Conservation (phyloP, 305 asterid genomes). For the Ajuga reptans region DNA sequence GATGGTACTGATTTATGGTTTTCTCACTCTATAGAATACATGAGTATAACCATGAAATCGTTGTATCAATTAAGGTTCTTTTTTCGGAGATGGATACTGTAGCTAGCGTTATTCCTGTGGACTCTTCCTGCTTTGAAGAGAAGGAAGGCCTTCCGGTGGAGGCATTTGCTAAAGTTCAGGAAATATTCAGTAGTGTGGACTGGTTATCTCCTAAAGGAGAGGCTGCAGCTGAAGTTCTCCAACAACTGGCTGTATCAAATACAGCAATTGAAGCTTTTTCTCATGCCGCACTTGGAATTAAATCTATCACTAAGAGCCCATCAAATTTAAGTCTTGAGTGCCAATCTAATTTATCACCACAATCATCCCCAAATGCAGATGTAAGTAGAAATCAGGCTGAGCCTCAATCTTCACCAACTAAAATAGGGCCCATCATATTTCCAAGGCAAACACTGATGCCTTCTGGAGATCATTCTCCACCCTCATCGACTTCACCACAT, state of each 20-base stretch:
- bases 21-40: constrained; percentile 15
- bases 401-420: constrained; percentile 25
- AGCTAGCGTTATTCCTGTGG: constrained; percentile 49
- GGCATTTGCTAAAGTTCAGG: constrained; percentile 87
- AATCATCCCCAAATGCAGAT: constrained; percentile 29
- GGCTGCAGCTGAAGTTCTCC: constrained; percentile 50
- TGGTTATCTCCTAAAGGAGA: constrained; percentile 69
- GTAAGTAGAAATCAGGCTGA: constrained; percentile 27
- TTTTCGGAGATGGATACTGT: constrained; percentile 89
- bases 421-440: constrained; percentile 24
- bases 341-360: constrained; percentile 26
- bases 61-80: constrained; percentile 58
- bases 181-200: constrained; percentile 79
- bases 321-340: constrained; percentile 24
- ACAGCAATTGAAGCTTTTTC: constrained; percentile 35
- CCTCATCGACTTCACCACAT: constrained; percentile 30
- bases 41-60: constrained; percentile 20
- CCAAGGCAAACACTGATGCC: constrained; percentile 24
- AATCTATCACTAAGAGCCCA: constrained; percentile 28
- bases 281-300: constrained; percentile 31
- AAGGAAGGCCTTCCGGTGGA: constrained; percentile 94
- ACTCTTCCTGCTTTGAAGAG: constrained; percentile 75
- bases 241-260: constrained; percentile 41
- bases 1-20: constrained; percentile 18
- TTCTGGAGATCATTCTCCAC: constrained; percentile 28